These are phyloP conservation scores for Vitellaria paradoxa DNA, from an alignment of 179 eudicot species.

Conservation along the genomic window DNA sequence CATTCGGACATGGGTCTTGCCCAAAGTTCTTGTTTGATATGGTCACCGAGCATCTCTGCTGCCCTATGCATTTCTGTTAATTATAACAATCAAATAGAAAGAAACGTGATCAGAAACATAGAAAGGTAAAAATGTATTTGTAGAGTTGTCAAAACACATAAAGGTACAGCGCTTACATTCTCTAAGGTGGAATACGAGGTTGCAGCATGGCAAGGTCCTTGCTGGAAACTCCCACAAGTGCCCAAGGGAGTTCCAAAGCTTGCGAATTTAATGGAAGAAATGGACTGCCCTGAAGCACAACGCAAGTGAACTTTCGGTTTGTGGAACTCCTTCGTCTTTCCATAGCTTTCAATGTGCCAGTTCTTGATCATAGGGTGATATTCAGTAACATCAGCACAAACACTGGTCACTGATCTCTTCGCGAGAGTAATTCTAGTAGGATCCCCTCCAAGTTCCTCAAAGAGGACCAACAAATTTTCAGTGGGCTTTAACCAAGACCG, in stretches of 20 bases:
- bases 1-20: constrained; percentile 84
- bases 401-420: constrained; percentile 65
- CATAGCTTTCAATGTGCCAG: constrained; percentile 72
- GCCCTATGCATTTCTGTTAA: constrained; percentile 75
- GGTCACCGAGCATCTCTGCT: constrained; percentile 54
- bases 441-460: constrained; percentile 95
- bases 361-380: constrained; percentile 70
- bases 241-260: constrained; percentile 93
- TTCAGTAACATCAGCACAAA: constrained; percentile 79
- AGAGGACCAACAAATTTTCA: constrained; percentile 69
- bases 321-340: constrained; percentile 48
- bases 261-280: constrained; percentile 81
- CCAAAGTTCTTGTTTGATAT: constrained; percentile 71
- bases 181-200: constrained; percentile 58
- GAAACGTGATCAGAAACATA: background rate
- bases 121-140: background rate
- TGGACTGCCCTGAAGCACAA: constrained; percentile 64
- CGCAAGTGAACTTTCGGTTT: constrained; percentile 66
- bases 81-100: background rate
- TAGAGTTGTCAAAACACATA: too few relatives aligned
- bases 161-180: constrained; percentile 45
- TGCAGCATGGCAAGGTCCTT: constrained; percentile 88
- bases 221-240: constrained; percentile 75
- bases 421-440: constrained; percentile 65
- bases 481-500: constrained; percentile 90